Evolutionary conservation across 2,329 filamentous ascomycete genomes (phyloP).

Genomic region (Albophoma yamanashiensis): DNA sequence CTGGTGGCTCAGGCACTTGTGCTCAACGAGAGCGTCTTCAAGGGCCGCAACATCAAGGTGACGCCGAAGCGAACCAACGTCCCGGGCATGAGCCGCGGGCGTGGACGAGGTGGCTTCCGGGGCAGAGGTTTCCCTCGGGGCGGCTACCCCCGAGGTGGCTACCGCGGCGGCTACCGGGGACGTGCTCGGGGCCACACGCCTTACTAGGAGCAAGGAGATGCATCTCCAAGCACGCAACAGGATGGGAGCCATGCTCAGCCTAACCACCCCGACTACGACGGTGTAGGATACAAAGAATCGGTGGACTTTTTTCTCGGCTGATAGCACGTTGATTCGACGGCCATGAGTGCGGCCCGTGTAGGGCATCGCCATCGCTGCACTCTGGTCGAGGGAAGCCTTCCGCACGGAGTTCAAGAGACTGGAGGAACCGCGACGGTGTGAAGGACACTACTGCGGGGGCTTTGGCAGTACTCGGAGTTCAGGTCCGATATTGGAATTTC

Average conservation of each 20-base stretch:
- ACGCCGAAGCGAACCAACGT: slow-evolving; percentile 91
- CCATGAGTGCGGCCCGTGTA: neutral
- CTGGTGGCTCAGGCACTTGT: slow-evolving; percentile 89
- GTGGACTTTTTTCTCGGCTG: neutral
- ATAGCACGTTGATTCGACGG: neutral
- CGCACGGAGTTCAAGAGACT: neutral
- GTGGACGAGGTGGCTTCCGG: slow-evolving; percentile 47
- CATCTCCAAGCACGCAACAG: slow-evolving; percentile 9
- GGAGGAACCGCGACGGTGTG: neutral
- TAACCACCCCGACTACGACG: neutral
- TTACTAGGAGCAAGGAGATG: slow-evolving; percentile 41
- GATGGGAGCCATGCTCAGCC: slow-evolving; percentile 8
- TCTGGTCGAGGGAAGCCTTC: neutral
- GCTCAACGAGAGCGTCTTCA: slow-evolving; percentile 92
- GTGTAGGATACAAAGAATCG: neutral
- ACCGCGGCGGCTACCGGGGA: slow-evolving; percentile 57
- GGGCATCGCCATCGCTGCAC: neutral
- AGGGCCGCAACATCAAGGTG: slow-evolving; percentile 92
- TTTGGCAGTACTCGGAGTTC: slow-evolving; percentile 1
- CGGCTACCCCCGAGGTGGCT: slow-evolving; percentile 45
- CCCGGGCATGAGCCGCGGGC: slow-evolving; percentile 81
- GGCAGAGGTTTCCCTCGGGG: slow-evolving; percentile 43
- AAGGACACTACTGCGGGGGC: neutral
- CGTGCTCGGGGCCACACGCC: slow-evolving; percentile 54
- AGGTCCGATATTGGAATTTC: slow-evolving; percentile 2